phyloP scores from a whole-genome alignment of 192 early-diverging fungal species.

The Coemansia sp. region DNA sequence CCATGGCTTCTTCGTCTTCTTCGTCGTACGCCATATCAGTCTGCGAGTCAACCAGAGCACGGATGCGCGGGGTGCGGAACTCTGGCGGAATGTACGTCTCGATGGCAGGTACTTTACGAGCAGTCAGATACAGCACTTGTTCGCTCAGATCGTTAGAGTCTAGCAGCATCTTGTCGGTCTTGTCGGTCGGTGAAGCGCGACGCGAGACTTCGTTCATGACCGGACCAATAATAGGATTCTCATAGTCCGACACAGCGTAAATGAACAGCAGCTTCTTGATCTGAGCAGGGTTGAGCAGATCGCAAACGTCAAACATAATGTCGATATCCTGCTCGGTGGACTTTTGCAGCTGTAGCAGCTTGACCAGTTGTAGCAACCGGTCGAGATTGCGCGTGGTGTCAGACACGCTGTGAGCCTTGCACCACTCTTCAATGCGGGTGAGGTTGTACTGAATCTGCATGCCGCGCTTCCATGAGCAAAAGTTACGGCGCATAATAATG shows the following conservation, averaged over 20 bases:
- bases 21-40: conserved; percentile 51
- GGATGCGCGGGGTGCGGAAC: conserved; percentile 53
- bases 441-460: conserved; percentile 99
- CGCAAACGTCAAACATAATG: conserved; percentile 98
- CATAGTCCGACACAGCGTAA: conserved; percentile 95
- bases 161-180: conserved; percentile 83
- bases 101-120: conserved; percentile 64
- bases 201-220: conserved; percentile 81
- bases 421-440: conserved; percentile 97
- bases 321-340: conserved; percentile 82
- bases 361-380: conserved; percentile 93
- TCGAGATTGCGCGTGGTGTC: conserved; percentile 90
- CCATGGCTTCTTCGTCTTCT: conserved; percentile 15
- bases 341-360: conserved; percentile 85
- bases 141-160: conserved; percentile 71
- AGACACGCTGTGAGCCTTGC: conserved; percentile 88
- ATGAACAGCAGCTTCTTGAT: conserved; percentile 96
- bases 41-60: conserved; percentile 51
- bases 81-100: conserved; percentile 74
- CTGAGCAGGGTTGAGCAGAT: conserved; percentile 92
- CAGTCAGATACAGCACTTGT: conserved; percentile 61
- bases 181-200: conserved; percentile 82
- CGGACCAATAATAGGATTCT: conserved; percentile 72
- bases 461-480: conserved; percentile 98
- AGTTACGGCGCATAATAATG: conserved; percentile 96